Evolutionary conservation across 2,329 filamentous ascomycete genomes (phyloP).

Genomic region (Akanthomyces dipterigenus): DNA sequence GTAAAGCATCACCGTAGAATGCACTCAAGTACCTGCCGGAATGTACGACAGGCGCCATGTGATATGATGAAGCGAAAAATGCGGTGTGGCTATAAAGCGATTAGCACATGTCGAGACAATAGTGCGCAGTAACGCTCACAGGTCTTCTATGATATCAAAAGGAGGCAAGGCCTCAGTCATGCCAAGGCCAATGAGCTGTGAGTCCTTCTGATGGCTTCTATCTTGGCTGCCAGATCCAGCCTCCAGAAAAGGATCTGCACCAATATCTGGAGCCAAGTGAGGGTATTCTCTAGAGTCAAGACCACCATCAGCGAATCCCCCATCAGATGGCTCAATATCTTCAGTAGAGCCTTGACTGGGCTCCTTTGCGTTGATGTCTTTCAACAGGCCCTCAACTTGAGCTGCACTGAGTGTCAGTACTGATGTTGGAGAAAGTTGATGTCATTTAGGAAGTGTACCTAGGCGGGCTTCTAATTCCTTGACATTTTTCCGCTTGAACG

Average conservation of each 20-base stretch:
- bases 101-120: background rate
- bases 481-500: slow-evolving; percentile 82
- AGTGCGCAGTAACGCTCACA: slow-evolving; percentile 48
- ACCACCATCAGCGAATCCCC: background rate
- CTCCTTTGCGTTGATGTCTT: slow-evolving; percentile 47
- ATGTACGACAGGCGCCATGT: slow-evolving; percentile 71
- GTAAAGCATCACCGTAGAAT: slow-evolving; percentile 63
- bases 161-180: slow-evolving; percentile 76
- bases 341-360: slow-evolving; percentile 18
- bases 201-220: slow-evolving; percentile 12
- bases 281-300: background rate
- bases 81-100: slow-evolving; percentile 50
- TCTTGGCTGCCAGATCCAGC: slow-evolving; percentile 1
- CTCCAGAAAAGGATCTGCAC: slow-evolving; percentile 1
- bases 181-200: slow-evolving; percentile 65
- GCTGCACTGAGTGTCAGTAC: slow-evolving; percentile 38
- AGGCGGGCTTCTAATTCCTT: slow-evolving; percentile 83
- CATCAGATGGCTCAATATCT: slow-evolving; percentile 10
- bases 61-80: slow-evolving; percentile 71
- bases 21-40: slow-evolving; percentile 66
- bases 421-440: background rate
- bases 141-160: slow-evolving; percentile 71
- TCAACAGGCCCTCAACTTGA: slow-evolving; percentile 76
- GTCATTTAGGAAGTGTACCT: slow-evolving; percentile 43
- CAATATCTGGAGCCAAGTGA: background rate